These are phyloP conservation scores for Durio zibethinus DNA, from an alignment of 345 rosid species.

Conservation along the genomic window DNA sequence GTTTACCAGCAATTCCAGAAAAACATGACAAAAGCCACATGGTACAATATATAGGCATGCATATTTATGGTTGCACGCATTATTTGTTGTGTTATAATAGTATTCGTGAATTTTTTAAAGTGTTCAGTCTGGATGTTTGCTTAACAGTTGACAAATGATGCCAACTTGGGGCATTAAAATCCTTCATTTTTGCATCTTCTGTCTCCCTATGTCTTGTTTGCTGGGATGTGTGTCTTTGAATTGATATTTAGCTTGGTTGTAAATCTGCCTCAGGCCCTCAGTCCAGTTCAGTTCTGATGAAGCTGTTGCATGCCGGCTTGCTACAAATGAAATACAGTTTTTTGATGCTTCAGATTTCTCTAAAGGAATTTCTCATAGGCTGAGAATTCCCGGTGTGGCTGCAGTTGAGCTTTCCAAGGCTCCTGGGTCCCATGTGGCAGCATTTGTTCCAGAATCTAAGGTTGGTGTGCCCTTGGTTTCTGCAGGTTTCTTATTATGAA, in stretches of 20 bases:
- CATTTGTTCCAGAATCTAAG: constrained; percentile 89
- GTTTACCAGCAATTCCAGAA: constrained; percentile 74
- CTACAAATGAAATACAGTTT: constrained; percentile 83
- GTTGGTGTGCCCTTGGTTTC: constrained; percentile 29
- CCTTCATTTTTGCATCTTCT: background rate
- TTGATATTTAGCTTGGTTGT: constrained; percentile 5
- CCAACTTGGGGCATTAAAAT: background rate
- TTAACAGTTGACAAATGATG: background rate
- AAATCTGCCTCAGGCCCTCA: constrained; percentile 59
- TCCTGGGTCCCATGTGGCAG: constrained; percentile 80
- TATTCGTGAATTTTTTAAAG: background rate
- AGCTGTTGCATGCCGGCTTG: constrained; percentile 71
- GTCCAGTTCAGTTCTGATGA: constrained; percentile 75
- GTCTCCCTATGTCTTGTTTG: background rate
- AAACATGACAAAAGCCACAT: constrained; percentile 65
- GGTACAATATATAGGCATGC: constrained; percentile 33
- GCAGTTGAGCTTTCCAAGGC: constrained; percentile 76
- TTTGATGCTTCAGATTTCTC: constrained; percentile 80
- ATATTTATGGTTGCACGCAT: background rate
- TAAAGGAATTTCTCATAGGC: constrained; percentile 54
- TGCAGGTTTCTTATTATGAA: background rate
- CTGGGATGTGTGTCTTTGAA: background rate
- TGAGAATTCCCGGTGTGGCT: constrained; percentile 72
- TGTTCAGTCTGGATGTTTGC: background rate
- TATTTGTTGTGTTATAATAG: background rate